A percentile compares a stretch with the other conserved stretches of the same genome.
Evolutionary conservation across 495 filamentous ascomycete species (phyloP).

Genomic region (Cetradonia linearis): DNA sequence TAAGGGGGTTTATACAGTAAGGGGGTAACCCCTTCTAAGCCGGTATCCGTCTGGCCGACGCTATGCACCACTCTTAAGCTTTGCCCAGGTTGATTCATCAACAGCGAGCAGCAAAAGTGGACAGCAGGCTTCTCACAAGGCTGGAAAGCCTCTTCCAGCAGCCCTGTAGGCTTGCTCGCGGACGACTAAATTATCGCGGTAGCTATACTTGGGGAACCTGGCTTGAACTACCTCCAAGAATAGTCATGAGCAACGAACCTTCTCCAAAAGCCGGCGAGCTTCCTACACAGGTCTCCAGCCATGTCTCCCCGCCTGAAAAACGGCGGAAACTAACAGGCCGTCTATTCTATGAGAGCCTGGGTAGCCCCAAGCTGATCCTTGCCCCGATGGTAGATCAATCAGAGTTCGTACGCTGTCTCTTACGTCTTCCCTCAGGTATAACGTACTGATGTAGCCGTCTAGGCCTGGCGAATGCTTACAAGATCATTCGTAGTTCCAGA

Average conservation of each 20-base stretch:
- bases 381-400: slow-evolving; percentile 98
- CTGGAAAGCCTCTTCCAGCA: slow-evolving; percentile 3
- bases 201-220: neutral
- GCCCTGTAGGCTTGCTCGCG: neutral
- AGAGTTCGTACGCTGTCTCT: slow-evolving; percentile 64
- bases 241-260: neutral
- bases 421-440: neutral
- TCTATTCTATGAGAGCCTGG: slow-evolving; percentile 86
- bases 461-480: slow-evolving; percentile 94
- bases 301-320: neutral
- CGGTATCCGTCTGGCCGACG: neutral
- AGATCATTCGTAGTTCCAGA: slow-evolving; percentile 71
- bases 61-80: neutral
- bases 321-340: slow-evolving; percentile 62
- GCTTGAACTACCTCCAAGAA: neutral
- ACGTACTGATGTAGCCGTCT: slow-evolving; percentile 22
- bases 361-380: slow-evolving; percentile 78
- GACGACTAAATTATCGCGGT: neutral
- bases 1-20: too few relatives aligned
- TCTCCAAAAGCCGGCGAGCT: neutral
- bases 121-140: neutral
- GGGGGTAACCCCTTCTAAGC: too few relatives aligned
- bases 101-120: neutral
- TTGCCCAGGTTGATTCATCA: too few relatives aligned
- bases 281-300: neutral